Conservation (phyloP, 2,329 filamentous ascomycete species). For the Botrytis paeoniae region DNA sequence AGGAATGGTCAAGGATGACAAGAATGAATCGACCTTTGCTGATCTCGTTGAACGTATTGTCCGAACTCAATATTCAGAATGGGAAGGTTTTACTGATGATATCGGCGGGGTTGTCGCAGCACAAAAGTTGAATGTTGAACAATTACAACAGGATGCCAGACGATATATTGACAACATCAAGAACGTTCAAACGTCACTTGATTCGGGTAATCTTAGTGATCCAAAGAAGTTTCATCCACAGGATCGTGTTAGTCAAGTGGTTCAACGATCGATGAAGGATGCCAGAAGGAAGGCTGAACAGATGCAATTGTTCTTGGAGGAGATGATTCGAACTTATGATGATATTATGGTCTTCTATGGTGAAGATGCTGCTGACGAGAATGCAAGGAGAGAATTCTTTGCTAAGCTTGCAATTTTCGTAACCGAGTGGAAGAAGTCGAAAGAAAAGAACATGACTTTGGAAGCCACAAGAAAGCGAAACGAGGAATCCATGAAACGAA, state of each 20-base stretch:
- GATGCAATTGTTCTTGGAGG: slow-evolving; percentile 87
- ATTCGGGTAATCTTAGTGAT: slow-evolving; percentile 91
- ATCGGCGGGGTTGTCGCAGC: slow-evolving; percentile 73
- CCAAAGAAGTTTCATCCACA: slow-evolving; percentile 97
- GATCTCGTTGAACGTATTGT: slow-evolving; percentile 96
- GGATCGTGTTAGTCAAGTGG: slow-evolving; percentile 87
- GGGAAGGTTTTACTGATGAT: slow-evolving; percentile 84
- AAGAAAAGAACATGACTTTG: slow-evolving; percentile 81
- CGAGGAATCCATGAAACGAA: slow-evolving; percentile 89
- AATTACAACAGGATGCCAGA: slow-evolving; percentile 81
- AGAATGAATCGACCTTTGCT: slow-evolving; percentile 94
- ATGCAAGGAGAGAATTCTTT: slow-evolving; percentile 93
- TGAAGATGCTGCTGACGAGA: slow-evolving; percentile 88
- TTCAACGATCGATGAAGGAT: slow-evolving; percentile 94
- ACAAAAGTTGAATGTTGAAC: slow-evolving; percentile 94
- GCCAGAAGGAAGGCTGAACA: slow-evolving; percentile 93
- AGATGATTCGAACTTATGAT: slow-evolving; percentile 87
- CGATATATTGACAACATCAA: slow-evolving; percentile 93
- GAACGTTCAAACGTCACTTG: slow-evolving; percentile 87
- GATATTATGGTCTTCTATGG: slow-evolving; percentile 97
- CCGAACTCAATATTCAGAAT: slow-evolving; percentile 92
- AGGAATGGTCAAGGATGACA: slow-evolving; percentile 98
- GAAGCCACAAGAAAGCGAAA: slow-evolving; percentile 84
- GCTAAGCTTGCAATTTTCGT: slow-evolving; percentile 88
- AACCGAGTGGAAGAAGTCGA: slow-evolving; percentile 91